Percentiles rank a stretch among this genome's conserved stretches.
These are phyloP conservation scores for Phylloporus gajari DNA, from an alignment of 1,284 basidiomycete species.

Conservation along the genomic window DNA sequence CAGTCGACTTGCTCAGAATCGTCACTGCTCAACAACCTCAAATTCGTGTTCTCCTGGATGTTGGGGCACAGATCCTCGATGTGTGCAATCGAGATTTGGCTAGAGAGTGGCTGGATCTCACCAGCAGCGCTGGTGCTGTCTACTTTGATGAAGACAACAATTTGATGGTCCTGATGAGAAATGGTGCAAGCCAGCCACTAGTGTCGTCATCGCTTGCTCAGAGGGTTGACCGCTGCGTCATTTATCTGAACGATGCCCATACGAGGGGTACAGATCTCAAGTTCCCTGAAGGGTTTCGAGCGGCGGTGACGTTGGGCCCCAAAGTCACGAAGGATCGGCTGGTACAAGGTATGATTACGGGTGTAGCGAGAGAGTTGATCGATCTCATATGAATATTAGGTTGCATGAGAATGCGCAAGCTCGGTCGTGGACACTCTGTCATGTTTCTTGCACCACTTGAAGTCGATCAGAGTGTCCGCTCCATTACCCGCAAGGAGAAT, in stretches of 20 bases:
- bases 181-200: conserved; percentile 50
- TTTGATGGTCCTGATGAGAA: conserved; percentile 51
- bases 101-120: conserved; percentile 50
- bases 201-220: conserved; percentile 53
- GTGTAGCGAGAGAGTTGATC: too few relatives aligned
- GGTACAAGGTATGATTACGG: conserved; percentile 52
- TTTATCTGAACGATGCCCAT: conserved; percentile 66
- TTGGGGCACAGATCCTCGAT: conserved; percentile 67
- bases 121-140: conserved; percentile 50
- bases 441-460: conserved; percentile 59
- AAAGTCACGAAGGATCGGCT: conserved; percentile 63
- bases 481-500: conserved; percentile 22
- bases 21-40: not conserved
- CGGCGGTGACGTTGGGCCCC: conserved; percentile 61
- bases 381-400: conserved; percentile 34
- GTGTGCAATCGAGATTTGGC: conserved; percentile 53
- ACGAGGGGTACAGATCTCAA: conserved; percentile 66
- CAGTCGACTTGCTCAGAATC: not conserved
- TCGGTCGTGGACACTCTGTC: conserved; percentile 58
- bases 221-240: conserved; percentile 54
- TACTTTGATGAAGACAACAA: conserved; percentile 58
- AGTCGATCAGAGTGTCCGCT: conserved; percentile 53
- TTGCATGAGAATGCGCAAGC: conserved; percentile 60
- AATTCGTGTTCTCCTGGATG: conserved; percentile 36
- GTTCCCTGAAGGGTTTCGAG: conserved; percentile 53